Percentiles rank a stretch among this genome's conserved stretches.
These are phyloP conservation scores for Phytopythium ostracodes DNA, from an alignment of 352 stramenopile genomes.

Conservation along the genomic window DNA sequence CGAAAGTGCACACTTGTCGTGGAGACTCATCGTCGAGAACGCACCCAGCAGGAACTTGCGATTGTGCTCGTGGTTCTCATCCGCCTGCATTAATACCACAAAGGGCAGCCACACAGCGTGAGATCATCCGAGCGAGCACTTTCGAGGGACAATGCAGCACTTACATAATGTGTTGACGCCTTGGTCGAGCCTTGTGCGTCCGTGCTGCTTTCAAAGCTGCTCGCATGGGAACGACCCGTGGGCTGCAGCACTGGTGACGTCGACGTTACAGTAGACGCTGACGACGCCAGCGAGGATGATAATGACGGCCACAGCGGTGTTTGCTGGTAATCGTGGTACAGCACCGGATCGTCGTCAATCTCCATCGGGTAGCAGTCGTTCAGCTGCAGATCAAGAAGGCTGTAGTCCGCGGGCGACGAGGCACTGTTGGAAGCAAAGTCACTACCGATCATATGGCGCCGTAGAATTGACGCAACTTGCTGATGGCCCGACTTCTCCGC, in stretches of 20 bases:
- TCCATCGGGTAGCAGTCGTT: conserved; percentile 37
- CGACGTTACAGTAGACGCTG: background rate
- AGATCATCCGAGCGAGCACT: conserved; percentile 1
- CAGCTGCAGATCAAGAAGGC: conserved; percentile 10
- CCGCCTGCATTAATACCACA: conserved; percentile 22
- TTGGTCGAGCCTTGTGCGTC: conserved; percentile 23
- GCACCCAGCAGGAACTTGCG: conserved; percentile 76
- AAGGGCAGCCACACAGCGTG: background rate
- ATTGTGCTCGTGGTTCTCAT: conserved; percentile 80
- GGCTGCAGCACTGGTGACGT: conserved; percentile 1
- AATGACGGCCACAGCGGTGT: background rate
- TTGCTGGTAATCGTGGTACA: conserved; percentile 15
- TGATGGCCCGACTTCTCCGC: conserved; percentile 70
- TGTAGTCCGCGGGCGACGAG: conserved; percentile 8
- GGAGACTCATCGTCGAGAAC: conserved; percentile 87
- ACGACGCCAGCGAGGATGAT: conserved; percentile 1
- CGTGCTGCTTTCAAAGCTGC: conserved; percentile 28
- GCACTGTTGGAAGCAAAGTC: background rate
- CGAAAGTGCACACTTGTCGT: conserved; percentile 84
- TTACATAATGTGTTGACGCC: conserved; percentile 37
- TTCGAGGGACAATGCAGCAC: conserved; percentile 14
- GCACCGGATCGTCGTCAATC: conserved; percentile 38
- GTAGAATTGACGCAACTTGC: conserved; percentile 42
- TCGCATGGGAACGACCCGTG: conserved; percentile 17
- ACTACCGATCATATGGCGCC: conserved; percentile 32